Percentiles rank a stretch among this genome's conserved stretches.
Evolutionary conservation across 306 rosid genomes (phyloP).

Genomic region (Sechiopsis laciniata): DNA sequence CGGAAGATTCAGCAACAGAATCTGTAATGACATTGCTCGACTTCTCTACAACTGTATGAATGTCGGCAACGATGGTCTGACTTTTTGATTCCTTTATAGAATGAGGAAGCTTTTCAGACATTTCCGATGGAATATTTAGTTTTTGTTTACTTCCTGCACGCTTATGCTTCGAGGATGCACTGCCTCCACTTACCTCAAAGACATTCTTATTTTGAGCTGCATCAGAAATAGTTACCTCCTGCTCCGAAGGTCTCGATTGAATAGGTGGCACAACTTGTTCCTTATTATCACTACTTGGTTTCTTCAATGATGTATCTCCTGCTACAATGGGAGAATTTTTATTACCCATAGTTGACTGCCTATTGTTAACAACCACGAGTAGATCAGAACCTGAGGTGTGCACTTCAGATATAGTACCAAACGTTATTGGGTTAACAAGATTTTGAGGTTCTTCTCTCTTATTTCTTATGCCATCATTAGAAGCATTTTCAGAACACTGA

Average conservation of each 20-base stretch:
- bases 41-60: constrained; percentile 35
- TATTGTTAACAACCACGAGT: constrained; percentile 31
- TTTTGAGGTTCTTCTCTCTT: constrained; percentile 46
- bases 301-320: constrained; percentile 32
- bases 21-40: constrained; percentile 33
- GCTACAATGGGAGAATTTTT: constrained; percentile 35
- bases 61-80: constrained; percentile 34
- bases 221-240: constrained; percentile 37
- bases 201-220: constrained; percentile 28
- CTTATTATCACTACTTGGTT: constrained; percentile 27
- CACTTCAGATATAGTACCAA: constrained; percentile 30
- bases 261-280: constrained; percentile 36
- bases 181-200: constrained; percentile 42
- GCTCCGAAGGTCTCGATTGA: constrained; percentile 41
- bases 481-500: constrained; percentile 35
- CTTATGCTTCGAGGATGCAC: constrained; percentile 52
- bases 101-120: constrained; percentile 34
- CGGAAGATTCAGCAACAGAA: constrained; percentile 38
- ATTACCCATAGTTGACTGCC: constrained; percentile 28
- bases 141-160: constrained; percentile 51
- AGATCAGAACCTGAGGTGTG: constrained; percentile 29
- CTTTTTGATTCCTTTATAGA: constrained; percentile 29
- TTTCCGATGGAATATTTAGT: constrained; percentile 44
- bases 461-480: constrained; percentile 38
- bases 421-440: constrained; percentile 28